Base-by-base conservation (phyloP, 768 basidiomycete genomes). In the Butyriboletus loyo region DNA sequence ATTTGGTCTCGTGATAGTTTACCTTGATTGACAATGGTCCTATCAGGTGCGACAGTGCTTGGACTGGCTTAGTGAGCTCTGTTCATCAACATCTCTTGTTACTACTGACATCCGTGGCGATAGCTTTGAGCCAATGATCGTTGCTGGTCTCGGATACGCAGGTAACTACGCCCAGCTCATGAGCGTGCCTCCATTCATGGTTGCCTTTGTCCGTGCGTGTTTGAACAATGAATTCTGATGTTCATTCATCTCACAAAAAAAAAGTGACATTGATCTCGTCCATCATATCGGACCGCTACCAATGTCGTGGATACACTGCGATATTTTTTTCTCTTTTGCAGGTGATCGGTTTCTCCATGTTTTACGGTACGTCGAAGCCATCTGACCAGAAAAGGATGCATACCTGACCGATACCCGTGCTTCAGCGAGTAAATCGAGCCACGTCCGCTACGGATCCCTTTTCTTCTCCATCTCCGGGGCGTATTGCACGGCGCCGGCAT, bases 101-200 rank as follows among this genome's bases (percentile, higher is more conserved):
- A 2, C 69, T 72, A 46, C 72, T 55, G 31, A 77, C n/a, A 73
- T 77, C n/a, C 14, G 13, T 47, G 43, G 55, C 68, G 57, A 49
- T 34, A 82, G 87, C 62, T 91, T 92, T 69, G 72, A 82, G 8
- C 89, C 89, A 6, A 83, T 84, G 8, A 87, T 92, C 67, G 80
- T 91, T 7, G 72, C 79, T 30, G 72, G 75, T 10, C 76, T 87
- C 3, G 85, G 85, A 28, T 85, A 79, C 62, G 72, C 75, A 2
- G 74, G 78, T 0, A 72, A 75, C 27, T 65, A 72, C 19, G 79
- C 83, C 4, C 84, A 86, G 58, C 71, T 88, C 1, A 82, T 85
- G 76, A 83, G 78, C 65, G 75, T 35, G 61, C 74, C 41, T 14
- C 82, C 82, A 5, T 83, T 76, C 46, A 78, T 74, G 2, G 58